Percentiles rank a stretch among this genome's conserved stretches.
These are phyloP conservation scores for Cladosporium sp. DNA, from an alignment of 2,329 filamentous ascomycete species.

Conservation along the genomic window DNA sequence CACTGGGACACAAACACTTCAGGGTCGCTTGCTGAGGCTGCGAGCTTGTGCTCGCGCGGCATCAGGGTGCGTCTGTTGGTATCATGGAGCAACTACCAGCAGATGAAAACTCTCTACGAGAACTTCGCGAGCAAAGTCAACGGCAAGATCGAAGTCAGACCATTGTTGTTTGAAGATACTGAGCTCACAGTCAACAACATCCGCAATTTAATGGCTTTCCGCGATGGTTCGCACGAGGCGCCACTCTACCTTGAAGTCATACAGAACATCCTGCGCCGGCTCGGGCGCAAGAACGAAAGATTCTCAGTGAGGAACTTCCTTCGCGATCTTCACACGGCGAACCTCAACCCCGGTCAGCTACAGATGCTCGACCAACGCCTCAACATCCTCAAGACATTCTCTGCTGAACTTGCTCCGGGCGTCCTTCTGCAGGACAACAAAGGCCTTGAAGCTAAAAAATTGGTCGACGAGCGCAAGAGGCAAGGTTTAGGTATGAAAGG, in stretches of 20 bases:
- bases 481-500: background rate
- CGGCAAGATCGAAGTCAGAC: constrained; percentile 49
- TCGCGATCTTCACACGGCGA: constrained; percentile 35
- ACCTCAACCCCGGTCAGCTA: constrained; percentile 47
- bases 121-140: constrained; percentile 39
- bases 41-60: constrained; percentile 52
- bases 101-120: constrained; percentile 48
- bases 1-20: constrained; percentile 57
- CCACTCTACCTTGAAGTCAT: constrained; percentile 61
- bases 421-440: background rate
- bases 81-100: constrained; percentile 50
- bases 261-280: constrained; percentile 58
- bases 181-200: constrained; percentile 57
- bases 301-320: constrained; percentile 48
- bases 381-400: constrained; percentile 65
- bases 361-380: constrained; percentile 62
- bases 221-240: constrained; percentile 41
- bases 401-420: constrained; percentile 38
- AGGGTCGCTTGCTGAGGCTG: constrained; percentile 57
- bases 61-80: constrained; percentile 56
- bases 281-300: constrained; percentile 42
- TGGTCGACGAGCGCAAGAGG: background rate
- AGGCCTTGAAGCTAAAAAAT: background rate
- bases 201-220: constrained; percentile 58
- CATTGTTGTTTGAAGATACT: constrained; percentile 50